phyloP scores from a whole-genome alignment of 2,329 filamentous ascomycete species.

The Penicillium sp. region DNA sequence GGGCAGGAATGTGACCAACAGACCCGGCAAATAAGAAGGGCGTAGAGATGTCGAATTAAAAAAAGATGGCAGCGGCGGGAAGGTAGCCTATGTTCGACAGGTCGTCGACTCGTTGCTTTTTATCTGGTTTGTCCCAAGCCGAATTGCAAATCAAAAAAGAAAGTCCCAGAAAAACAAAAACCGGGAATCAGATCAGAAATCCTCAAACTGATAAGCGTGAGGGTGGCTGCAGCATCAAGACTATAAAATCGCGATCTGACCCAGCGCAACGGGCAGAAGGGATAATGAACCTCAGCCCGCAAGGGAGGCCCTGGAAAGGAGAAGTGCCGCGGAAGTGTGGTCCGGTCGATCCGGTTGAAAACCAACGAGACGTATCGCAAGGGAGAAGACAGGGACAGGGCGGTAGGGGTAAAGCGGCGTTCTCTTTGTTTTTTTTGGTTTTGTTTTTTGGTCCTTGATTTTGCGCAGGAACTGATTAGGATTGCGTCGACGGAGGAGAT shows the following conservation, averaged over 20 bases:
- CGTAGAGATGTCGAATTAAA: neutral
- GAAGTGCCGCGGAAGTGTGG: constrained; percentile 27
- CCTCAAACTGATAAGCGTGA: constrained; percentile 23
- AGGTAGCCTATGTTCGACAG: constrained; percentile 12
- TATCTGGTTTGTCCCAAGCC: constrained; percentile 19
- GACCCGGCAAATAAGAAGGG: constrained; percentile 21
- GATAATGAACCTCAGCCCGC: constrained; percentile 25
- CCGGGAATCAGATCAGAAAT: constrained; percentile 2
- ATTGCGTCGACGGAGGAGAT: constrained; percentile 1
- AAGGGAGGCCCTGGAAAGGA: constrained; percentile 30
- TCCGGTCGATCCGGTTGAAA: constrained; percentile 32
- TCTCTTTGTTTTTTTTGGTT: neutral
- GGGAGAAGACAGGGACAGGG: constrained; percentile 36
- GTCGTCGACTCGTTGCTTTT: constrained; percentile 27
- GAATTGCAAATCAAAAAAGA: constrained; percentile 13
- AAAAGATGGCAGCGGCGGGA: neutral
- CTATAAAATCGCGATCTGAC: constrained; percentile 29
- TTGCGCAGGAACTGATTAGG: constrained; percentile 2
- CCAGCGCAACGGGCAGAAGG: constrained; percentile 26
- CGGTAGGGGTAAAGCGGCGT: constrained; percentile 18
- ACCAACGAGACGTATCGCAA: constrained; percentile 32
- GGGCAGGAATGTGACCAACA: constrained; percentile 36
- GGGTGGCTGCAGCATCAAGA: constrained; percentile 29
- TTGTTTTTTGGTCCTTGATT: neutral
- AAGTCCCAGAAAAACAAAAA: constrained; percentile 8